Evolutionary conservation across 2,329 filamentous ascomycete genomes (phyloP).

Genomic region (Byssoonygena ceratinophila): DNA sequence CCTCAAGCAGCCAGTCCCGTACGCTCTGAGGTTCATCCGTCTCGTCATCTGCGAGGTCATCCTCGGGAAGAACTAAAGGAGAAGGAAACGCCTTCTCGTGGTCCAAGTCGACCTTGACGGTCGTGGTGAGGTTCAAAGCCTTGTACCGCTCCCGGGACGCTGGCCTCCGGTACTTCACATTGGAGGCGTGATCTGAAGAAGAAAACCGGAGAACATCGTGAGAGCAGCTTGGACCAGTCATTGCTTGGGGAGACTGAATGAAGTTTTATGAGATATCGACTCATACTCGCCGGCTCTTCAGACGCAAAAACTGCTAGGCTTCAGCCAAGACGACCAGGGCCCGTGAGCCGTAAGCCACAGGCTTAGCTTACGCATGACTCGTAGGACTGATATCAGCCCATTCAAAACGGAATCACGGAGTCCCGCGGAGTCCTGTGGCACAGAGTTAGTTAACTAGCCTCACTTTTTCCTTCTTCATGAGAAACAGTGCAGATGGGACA

Average conservation of each 20-base stretch:
- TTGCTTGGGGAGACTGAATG: background rate
- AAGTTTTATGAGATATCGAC: background rate
- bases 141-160: background rate
- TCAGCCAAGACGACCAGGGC: background rate
- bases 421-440: too few relatives aligned
- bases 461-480: too few relatives aligned
- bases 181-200: background rate
- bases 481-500: too few relatives aligned
- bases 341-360: background rate
- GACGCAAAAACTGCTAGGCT: background rate
- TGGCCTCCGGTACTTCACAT: constrained; percentile 3
- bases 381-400: too few relatives aligned
- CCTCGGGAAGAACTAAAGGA: constrained; percentile 49
- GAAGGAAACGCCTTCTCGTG: constrained; percentile 41
- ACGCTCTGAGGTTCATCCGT: constrained; percentile 48
- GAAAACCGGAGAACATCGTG: background rate
- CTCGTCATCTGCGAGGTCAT: constrained; percentile 48
- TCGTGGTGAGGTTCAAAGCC: background rate
- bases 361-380: background rate
- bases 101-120: background rate
- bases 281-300: background rate
- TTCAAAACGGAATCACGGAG: too few relatives aligned
- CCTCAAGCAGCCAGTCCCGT: constrained; percentile 40
- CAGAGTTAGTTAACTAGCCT: too few relatives aligned
- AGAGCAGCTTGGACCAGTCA: background rate